Evolutionary conservation across 805 yeast genomes (phyloP).

Genomic region (Myxozyma nipponensis): DNA sequence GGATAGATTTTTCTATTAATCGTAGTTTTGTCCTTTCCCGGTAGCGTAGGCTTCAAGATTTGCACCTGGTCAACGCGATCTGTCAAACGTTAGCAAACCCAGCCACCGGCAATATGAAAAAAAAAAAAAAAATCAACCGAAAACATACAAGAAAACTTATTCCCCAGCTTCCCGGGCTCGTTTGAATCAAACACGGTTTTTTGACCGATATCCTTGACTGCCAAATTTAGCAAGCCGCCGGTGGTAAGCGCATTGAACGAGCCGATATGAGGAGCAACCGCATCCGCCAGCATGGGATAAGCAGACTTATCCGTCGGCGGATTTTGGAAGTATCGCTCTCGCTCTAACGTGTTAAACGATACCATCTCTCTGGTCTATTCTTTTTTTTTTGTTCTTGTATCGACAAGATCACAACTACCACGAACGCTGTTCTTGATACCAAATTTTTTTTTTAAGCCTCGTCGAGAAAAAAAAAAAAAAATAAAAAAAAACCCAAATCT

Average conservation of each 20-base stretch:
- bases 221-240: conserved; percentile 82
- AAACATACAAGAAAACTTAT: conserved; percentile 54
- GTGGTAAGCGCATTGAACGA: conserved; percentile 94
- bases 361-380: too few relatives aligned
- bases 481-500: too few relatives aligned
- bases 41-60: conserved; percentile 78
- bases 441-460: too few relatives aligned
- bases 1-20: conserved; percentile 78
- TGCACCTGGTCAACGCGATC: conserved; percentile 88
- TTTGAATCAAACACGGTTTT: conserved; percentile 80
- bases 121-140: background rate
- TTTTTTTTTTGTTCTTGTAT: too few relatives aligned
- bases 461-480: too few relatives aligned
- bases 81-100: background rate
- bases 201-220: conserved; percentile 82
- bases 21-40: conserved; percentile 66
- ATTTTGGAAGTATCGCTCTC: conserved; percentile 76
- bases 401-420: too few relatives aligned
- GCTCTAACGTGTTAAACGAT: conserved; percentile 75
- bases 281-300: conserved; percentile 77
- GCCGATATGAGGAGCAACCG: conserved; percentile 92
- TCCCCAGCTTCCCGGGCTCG: conserved; percentile 69
- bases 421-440: too few relatives aligned
- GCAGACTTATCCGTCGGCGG: conserved; percentile 87
- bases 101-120: background rate